A percentile compares a stretch with the other conserved stretches of the same genome.
phyloP scores from a whole-genome alignment of 345 rosid species.

The Camelina neglecta region DNA sequence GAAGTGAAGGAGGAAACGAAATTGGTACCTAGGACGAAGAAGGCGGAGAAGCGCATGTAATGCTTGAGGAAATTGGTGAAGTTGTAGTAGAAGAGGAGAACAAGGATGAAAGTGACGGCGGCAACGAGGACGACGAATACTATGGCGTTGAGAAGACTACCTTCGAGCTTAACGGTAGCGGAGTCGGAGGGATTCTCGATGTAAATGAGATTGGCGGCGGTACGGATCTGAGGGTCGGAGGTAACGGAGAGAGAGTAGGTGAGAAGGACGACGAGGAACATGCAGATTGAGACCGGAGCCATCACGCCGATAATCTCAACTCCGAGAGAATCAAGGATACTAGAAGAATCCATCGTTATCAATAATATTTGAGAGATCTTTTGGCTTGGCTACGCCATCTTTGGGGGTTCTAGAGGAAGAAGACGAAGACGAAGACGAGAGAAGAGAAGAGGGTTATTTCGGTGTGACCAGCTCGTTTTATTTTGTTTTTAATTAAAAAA shows the following conservation, averaged over 20 bases:
- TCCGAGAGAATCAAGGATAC: conserved; percentile 76
- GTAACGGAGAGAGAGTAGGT: conserved; percentile 83
- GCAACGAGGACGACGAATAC: conserved; percentile 85
- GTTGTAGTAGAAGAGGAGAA: conserved; percentile 88
- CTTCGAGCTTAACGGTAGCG: conserved; percentile 79
- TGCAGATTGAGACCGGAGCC: conserved; percentile 95
- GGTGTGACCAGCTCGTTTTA: conserved; percentile 1
- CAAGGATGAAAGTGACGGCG: conserved; percentile 78
- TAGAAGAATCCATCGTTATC: conserved; percentile 61
- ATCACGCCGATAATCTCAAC: conserved; percentile 93
- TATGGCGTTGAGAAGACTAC: conserved; percentile 80
- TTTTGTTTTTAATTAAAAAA: no score
- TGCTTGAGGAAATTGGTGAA: conserved; percentile 90
- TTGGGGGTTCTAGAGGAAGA: conserved; percentile 11
- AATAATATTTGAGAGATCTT: neutral
- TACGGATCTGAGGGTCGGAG: conserved; percentile 68
- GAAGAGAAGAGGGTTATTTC: neutral
- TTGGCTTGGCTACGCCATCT: conserved; percentile 21
- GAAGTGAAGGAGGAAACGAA: neutral
- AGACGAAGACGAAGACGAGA: conserved; percentile 18
- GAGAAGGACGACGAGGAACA: conserved; percentile 90
- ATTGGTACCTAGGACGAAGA: conserved; percentile 69
- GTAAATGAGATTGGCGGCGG: conserved; percentile 96
- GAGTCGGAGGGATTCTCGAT: conserved; percentile 82
- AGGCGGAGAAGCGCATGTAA: conserved; percentile 94